phyloP scores from a whole-genome alignment of 2,329 filamentous ascomycete species.

The Stemphylium lycopersici region DNA sequence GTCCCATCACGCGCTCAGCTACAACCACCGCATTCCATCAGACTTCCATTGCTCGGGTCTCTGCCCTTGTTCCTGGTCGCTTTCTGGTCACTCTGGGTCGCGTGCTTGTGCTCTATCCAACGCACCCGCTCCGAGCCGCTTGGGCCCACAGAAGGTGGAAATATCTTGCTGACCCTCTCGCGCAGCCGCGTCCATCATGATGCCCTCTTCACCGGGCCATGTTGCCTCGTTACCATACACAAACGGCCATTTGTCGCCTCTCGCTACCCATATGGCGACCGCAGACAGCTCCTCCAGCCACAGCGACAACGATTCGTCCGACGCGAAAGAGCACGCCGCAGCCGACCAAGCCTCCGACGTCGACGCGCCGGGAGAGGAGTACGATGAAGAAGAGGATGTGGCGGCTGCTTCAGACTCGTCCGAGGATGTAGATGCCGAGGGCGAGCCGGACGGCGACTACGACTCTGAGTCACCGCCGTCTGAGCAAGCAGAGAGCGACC shows the following conservation, averaged over 20 bases:
- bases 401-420: slow-evolving; percentile 55
- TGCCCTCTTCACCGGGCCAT: slow-evolving; percentile 67
- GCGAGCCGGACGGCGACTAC: slow-evolving; percentile 70
- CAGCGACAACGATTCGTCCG: slow-evolving; percentile 79
- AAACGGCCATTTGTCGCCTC: slow-evolving; percentile 70
- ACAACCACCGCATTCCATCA: slow-evolving; percentile 48
- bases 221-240: slow-evolving; percentile 67
- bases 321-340: slow-evolving; percentile 65
- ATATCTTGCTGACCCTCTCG: slow-evolving; percentile 52
- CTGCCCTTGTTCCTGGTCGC: slow-evolving; percentile 32
- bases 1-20: slow-evolving; percentile 42
- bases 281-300: slow-evolving; percentile 58
- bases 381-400: slow-evolving; percentile 53
- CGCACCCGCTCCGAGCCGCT: slow-evolving; percentile 43
- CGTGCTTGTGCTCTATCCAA: slow-evolving; percentile 48
- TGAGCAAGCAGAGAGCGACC: slow-evolving; percentile 54
- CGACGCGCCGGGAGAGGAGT: slow-evolving; percentile 50
- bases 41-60: slow-evolving; percentile 42
- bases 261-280: slow-evolving; percentile 54
- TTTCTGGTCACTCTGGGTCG: slow-evolving; percentile 52
- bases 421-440: slow-evolving; percentile 57
- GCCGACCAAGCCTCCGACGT: slow-evolving; percentile 46
- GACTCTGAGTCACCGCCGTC: slow-evolving; percentile 66
- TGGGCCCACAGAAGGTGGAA: slow-evolving; percentile 39
- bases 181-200: slow-evolving; percentile 66